These are phyloP conservation scores for Cryptosporidium parvum DNA, from an alignment of 169 alveolate genomes.

Conservation along the genomic window DNA sequence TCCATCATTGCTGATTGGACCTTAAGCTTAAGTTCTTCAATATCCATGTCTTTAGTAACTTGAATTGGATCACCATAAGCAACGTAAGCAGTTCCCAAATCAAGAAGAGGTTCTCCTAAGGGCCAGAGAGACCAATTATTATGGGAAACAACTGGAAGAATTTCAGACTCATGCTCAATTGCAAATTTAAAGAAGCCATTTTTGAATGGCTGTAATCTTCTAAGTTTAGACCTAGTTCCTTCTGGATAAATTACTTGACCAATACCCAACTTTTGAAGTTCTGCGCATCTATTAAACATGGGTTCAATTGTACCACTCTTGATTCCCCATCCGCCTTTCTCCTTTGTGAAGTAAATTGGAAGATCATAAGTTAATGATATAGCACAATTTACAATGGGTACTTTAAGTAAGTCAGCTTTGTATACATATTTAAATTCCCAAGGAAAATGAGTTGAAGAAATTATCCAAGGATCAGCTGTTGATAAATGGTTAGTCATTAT, in stretches of 20 bases:
- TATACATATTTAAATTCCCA: slow-evolving; percentile 80
- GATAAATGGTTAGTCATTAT: slow-evolving; percentile 80
- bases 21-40: slow-evolving; percentile 52
- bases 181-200: slow-evolving; percentile 90
- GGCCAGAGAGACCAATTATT: slow-evolving; percentile 82
- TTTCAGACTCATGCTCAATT: slow-evolving; percentile 84
- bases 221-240: slow-evolving; percentile 86
- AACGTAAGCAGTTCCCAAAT: slow-evolving; percentile 82
- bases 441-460: slow-evolving; percentile 74
- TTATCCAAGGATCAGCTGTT: slow-evolving; percentile 84
- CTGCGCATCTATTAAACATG: slow-evolving; percentile 78
- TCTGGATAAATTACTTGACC: slow-evolving; percentile 86
- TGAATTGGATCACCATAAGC: slow-evolving; percentile 82
- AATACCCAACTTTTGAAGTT: slow-evolving; percentile 65
- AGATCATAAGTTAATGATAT: slow-evolving; percentile 76
- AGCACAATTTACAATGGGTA: slow-evolving; percentile 82
- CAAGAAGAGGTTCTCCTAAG: slow-evolving; percentile 75
- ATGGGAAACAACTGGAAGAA: slow-evolving; percentile 86
- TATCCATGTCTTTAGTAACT: slow-evolving; percentile 35
- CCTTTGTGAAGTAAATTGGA: slow-evolving; percentile 80
- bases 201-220: slow-evolving; percentile 87
- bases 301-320: slow-evolving; percentile 78
- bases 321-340: slow-evolving; percentile 85
- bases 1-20: slow-evolving; percentile 63
- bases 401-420: slow-evolving; percentile 78